Evolutionary conservation across 768 basidiomycete genomes (phyloP), one percentile per base, ranked within the genome.

Genomic region (Boletus huronensis): DNA sequence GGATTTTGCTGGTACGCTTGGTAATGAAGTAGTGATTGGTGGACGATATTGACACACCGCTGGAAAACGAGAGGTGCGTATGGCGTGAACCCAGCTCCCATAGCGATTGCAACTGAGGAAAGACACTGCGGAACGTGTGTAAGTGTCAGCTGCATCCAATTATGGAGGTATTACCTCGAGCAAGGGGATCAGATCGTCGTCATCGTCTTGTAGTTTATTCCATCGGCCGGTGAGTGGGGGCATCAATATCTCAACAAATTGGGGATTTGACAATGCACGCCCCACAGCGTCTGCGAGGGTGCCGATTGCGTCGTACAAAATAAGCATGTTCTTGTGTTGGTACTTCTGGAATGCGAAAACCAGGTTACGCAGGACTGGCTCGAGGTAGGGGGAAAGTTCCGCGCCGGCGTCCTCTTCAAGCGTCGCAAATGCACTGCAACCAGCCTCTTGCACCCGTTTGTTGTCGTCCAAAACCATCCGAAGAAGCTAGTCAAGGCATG

Each of bases 321-420:
- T 99, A 61, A 99, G 82, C 82, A 98, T 87, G 70, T 99, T 99
- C 81, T 98, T 98, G 73, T 97, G 95, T 68, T 99, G 97, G 72
- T 99, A 99, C 74, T 97, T 98, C 53, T 90, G 84, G 72, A 98
- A 99, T 1, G 97, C 97, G 59, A 92, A 85, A 35, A 98, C 95
- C 50, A 99, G 79, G 71, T 98, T 98, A 50, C 90, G 86, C 54
- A 99, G 77, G 50, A 99, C 91, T 4, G 95, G 95, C 64, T 96
- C 94, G 16, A 98, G 85, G 74, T 89, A 98, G 2, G 97, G 97
- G 11, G 85, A 88, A 48, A 99, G 83, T 61, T 90, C 88, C 3
- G 80, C 65, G 2, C 93, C 96, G 6, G 97, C 97, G 69, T 98
- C 97, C 71, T 99, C 97, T 71, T 99, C 97, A 11, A 98, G 82